These are phyloP conservation scores for Dysphania ambrosioides DNA, from an alignment of 148 eudicot species.

Conservation along the genomic window DNA sequence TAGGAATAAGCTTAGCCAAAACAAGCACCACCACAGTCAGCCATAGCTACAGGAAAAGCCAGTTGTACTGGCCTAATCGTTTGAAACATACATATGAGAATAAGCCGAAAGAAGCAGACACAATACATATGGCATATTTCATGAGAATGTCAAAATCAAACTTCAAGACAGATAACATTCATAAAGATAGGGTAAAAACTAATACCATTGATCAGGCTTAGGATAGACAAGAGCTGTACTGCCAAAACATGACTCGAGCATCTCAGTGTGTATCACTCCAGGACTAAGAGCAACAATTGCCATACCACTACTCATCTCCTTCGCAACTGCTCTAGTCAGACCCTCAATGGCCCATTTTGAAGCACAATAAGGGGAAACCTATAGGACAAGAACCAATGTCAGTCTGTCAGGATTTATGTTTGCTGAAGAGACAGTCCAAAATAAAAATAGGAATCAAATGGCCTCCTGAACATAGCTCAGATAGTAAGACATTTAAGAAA, in stretches of 20 bases:
- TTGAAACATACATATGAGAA: not conserved
- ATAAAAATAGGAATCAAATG: not conserved
- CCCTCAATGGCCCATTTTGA: slow-evolving; percentile 99
- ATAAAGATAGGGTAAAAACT: slow-evolving; percentile 1
- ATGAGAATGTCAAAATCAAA: too few relatives aligned
- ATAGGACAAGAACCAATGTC: slow-evolving; percentile 12
- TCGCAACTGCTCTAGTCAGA: slow-evolving; percentile 73
- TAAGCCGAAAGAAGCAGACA: not conserved
- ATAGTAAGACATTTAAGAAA: not conserved
- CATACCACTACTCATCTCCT: slow-evolving; percentile 79
- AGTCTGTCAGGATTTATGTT: slow-evolving; percentile 11
- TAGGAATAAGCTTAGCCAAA: not conserved
- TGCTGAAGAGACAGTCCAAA: not conserved
- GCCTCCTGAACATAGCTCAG: not conserved
- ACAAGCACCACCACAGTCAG: not conserved
- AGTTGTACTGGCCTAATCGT: not conserved
- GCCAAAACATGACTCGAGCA: slow-evolving; percentile 95
- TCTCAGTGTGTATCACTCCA: slow-evolving; percentile 81
- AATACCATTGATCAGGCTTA: slow-evolving; percentile 78
- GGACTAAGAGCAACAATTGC: slow-evolving; percentile 81
- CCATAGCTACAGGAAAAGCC: not conserved
- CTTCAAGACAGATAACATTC: not conserved
- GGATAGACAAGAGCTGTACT: slow-evolving; percentile 69
- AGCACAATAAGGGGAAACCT: slow-evolving; percentile 99
- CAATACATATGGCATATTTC: not conserved